These are phyloP conservation scores for Suhomyces bolitotheri DNA, from an alignment of 1,139 yeast genomes.

Conservation along the genomic window DNA sequence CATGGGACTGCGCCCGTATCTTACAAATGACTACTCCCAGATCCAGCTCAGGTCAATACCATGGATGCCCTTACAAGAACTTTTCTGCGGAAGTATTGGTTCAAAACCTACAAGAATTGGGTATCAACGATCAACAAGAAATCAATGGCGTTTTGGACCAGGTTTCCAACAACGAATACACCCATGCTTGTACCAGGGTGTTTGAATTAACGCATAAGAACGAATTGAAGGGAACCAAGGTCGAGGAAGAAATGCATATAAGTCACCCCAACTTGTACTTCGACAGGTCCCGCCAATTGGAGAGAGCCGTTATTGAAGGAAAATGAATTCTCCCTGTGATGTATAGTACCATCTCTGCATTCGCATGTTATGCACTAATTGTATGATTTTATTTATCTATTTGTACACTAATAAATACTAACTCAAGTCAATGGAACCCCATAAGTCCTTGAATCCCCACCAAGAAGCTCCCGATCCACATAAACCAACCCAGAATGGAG, in stretches of 20 bases:
- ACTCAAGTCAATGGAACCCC: constrained; percentile 39
- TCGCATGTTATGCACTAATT: too few species aligned
- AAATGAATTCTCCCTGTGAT: background rate
- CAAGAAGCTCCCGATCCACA: constrained; percentile 51
- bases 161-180: constrained; percentile 65
- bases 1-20: constrained; percentile 82
- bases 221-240: constrained; percentile 33
- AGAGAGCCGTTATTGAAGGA: constrained; percentile 16
- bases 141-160: constrained; percentile 65
- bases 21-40: constrained; percentile 57
- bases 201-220: constrained; percentile 74
- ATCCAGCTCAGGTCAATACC: constrained; percentile 71
- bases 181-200: constrained; percentile 86
- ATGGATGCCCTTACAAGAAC: constrained; percentile 93
- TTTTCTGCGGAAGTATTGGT: constrained; percentile 62
- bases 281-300: constrained; percentile 64
- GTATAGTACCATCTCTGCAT: too few species aligned
- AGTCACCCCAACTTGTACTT: constrained; percentile 88
- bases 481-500: constrained; percentile 53
- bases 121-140: constrained; percentile 64
- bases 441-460: constrained; percentile 44
- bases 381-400: background rate
- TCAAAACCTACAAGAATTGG: constrained; percentile 60
- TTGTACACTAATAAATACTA: constrained; percentile 2
- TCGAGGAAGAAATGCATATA: constrained; percentile 54